Evolutionary conservation across 2,329 filamentous ascomycete genomes (phyloP).

Genomic region (Diatrype stigma): DNA sequence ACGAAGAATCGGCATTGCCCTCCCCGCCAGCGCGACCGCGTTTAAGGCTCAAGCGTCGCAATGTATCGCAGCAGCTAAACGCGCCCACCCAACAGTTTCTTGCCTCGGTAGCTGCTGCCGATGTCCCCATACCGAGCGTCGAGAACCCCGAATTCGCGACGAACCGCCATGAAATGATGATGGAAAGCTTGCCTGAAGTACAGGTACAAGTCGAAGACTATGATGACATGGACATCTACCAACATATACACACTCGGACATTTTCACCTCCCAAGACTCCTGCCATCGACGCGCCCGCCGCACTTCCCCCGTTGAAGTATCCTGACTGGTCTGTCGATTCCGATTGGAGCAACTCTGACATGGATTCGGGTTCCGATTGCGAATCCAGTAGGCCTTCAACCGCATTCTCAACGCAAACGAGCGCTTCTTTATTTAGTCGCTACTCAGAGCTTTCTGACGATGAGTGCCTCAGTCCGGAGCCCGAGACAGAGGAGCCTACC

Average conservation of each 20-base stretch:
- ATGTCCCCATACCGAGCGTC: conserved; percentile 61
- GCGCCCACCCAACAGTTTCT: conserved; percentile 63
- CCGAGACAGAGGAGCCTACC: conserved; percentile 31
- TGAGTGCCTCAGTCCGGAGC: conserved; percentile 49
- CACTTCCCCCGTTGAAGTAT: conserved; percentile 43
- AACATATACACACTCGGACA: conserved; percentile 34
- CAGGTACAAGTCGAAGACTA: conserved; percentile 29
- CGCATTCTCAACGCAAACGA: conserved; percentile 56
- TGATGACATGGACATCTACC: conserved; percentile 26
- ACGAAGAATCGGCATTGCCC: conserved; percentile 34
- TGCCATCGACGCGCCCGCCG: conserved; percentile 41
- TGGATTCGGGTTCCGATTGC: conserved; percentile 54
- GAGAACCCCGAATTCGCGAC: conserved; percentile 46
- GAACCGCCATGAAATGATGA: conserved; percentile 43
- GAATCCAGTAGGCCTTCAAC: conserved; percentile 59
- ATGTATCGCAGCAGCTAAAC: conserved; percentile 46
- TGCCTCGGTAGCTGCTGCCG: conserved; percentile 62
- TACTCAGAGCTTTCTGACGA: conserved; percentile 55
- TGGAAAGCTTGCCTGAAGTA: conserved; percentile 33
- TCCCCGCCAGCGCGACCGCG: conserved; percentile 49
- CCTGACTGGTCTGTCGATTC: conserved; percentile 59
- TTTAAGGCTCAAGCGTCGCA: conserved; percentile 52
- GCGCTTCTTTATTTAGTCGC: conserved; percentile 52
- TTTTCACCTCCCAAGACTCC: conserved; percentile 59
- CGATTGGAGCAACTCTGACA: conserved; percentile 46